These are phyloP conservation scores for Alternaria sp. DNA, from an alignment of 2,329 filamentous ascomycete species.

Conservation along the genomic window DNA sequence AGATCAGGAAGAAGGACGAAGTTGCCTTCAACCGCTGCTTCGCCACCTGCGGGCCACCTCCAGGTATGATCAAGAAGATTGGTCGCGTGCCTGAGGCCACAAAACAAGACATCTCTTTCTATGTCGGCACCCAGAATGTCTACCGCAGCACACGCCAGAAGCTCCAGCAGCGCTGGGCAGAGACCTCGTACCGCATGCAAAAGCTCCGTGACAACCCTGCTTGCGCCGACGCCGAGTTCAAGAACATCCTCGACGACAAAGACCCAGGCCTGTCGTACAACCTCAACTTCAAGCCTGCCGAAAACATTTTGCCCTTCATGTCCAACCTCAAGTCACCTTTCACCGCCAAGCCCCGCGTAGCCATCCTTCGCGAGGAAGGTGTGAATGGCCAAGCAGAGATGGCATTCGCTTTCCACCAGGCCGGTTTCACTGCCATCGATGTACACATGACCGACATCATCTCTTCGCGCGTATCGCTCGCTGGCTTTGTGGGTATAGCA, in stretches of 20 bases:
- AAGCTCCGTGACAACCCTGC: conserved; percentile 84
- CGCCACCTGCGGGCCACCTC: conserved; percentile 83
- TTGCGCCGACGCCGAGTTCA: conserved; percentile 84
- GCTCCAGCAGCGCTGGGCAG: conserved; percentile 87
- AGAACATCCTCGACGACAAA: conserved; percentile 72
- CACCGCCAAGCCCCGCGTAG: conserved; percentile 74
- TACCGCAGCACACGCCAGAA: conserved; percentile 72
- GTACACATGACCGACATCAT: conserved; percentile 96
- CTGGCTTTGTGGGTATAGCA: conserved; percentile 84
- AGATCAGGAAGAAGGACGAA: conserved; percentile 84
- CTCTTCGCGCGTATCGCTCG: conserved; percentile 77
- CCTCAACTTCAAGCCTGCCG: conserved; percentile 78
- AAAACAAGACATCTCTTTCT: conserved; percentile 79
- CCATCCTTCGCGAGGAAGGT: conserved; percentile 93
- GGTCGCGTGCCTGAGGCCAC: conserved; percentile 72
- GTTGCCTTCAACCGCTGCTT: conserved; percentile 88
- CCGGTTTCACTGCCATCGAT: conserved; percentile 90
- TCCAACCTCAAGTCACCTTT: conserved; percentile 67
- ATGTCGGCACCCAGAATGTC: conserved; percentile 71
- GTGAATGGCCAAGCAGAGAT: conserved; percentile 97
- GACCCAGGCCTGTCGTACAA: conserved; percentile 87
- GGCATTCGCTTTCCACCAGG: conserved; percentile 92
- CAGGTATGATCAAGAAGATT: conserved; percentile 82
- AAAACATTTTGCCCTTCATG: conserved; percentile 74
- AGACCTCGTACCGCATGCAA: conserved; percentile 91